Evolutionary conservation across 441 rosid species (phyloP), one percentile per base, ranked within the genome.

Genomic region (Adansonia madagascariensis): DNA sequence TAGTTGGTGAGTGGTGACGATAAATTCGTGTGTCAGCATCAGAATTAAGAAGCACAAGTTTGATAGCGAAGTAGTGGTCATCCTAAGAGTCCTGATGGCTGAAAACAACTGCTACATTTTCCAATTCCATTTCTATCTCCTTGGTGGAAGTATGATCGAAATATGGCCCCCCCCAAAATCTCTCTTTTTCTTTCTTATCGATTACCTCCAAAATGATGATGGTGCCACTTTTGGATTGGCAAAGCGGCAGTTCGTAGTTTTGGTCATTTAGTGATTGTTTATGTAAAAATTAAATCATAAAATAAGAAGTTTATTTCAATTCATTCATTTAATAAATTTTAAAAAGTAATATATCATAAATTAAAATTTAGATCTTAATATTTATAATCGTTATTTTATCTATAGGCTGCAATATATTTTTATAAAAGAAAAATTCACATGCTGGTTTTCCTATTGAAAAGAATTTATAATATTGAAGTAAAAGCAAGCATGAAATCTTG

Each of bases 41-140:
- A 50, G 60, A 24, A 70, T 7, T 17, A n/a, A 6, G 46, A 63
- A 31, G 68, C 68, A 63, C 53, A 20, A 67, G 55, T 70, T 24
- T 70, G 59, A 70, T 70, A 70, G 73, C 50, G 73, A 49, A 69
- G 56, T 68, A 1, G 56, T 50, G 73, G 73, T 70, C 60, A 70
- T 24, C 73, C 72, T 20, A 12, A 70, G 55, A 14, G 20, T 24
- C 73, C 3, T 49, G 14, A 24, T 70, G 73, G 41, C 59, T 69
- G 73, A 70, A 31, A 50, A 8, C 73, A 24, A 15, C 43, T 49
- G 7, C 59, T 20, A 22, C n/a, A 47, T 11, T 20, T 18, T 27
- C 20, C 18, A 10, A 39, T 39, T n/a, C 57, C 20, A 15, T 56
- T 17, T 17, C 17, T 9, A 17, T 20, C 20, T 70, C 57, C 50